These are phyloP conservation scores for Phallus indusiatus DNA, from an alignment of 768 basidiomycete genomes.

Conservation along the genomic window DNA sequence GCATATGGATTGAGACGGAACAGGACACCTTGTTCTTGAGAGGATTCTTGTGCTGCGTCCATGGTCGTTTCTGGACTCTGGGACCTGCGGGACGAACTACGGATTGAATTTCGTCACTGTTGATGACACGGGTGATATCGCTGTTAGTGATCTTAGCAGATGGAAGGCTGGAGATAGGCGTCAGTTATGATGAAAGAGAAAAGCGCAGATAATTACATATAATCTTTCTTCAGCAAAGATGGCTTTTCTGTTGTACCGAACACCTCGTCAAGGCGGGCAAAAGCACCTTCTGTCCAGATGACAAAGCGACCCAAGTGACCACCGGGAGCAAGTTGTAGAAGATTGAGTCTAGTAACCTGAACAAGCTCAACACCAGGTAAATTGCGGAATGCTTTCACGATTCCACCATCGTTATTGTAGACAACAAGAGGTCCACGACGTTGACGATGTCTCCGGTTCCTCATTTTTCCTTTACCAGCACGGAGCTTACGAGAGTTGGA, in stretches of 20 bases:
- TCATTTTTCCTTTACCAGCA: slow-evolving; percentile 94
- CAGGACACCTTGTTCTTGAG: slow-evolving; percentile 84
- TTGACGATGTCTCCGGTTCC: slow-evolving; percentile 94
- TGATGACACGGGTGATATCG: slow-evolving; percentile 95
- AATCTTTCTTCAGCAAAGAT: slow-evolving; percentile 83
- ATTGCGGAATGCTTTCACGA: slow-evolving; percentile 98
- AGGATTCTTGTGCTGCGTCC: slow-evolving; percentile 99
- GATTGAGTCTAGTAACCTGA: slow-evolving; percentile 88
- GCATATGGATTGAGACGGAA: slow-evolving; percentile 99
- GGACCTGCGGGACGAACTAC: slow-evolving; percentile 85
- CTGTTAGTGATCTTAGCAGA: slow-evolving; percentile 95
- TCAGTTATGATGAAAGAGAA: not conserved
- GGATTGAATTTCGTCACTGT: slow-evolving; percentile 96
- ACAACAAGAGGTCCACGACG: slow-evolving; percentile 95
- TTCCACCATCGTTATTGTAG: slow-evolving; percentile 95
- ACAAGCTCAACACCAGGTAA: slow-evolving; percentile 96
- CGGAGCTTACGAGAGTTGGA: slow-evolving; percentile 95
- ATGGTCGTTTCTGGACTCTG: slow-evolving; percentile 83
- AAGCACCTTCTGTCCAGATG: slow-evolving; percentile 98
- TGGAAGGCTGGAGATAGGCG: slow-evolving; percentile 53
- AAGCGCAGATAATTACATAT: slow-evolving; percentile 42
- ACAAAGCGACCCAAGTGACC: slow-evolving; percentile 98
- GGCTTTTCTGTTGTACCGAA: slow-evolving; percentile 92
- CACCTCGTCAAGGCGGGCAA: slow-evolving; percentile 85
- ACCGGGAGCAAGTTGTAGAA: slow-evolving; percentile 98